Evolutionary conservation across 768 basidiomycete genomes (phyloP).

Genomic region (Mycena kentingensis): DNA sequence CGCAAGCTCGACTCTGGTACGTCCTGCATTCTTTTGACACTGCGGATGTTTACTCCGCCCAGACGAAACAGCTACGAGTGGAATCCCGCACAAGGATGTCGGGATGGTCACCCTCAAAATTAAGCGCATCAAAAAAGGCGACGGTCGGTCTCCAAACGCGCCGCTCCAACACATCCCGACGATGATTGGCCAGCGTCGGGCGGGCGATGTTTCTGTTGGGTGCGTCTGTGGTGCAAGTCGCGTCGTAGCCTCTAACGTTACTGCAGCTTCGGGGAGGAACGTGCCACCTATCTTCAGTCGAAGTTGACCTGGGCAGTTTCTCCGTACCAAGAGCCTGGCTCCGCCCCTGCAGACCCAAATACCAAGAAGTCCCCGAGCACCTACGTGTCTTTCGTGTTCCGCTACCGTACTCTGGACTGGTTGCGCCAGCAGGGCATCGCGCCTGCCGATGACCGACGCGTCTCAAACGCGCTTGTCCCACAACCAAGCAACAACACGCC

Average conservation of each 20-base stretch:
- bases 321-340: conserved; percentile 55
- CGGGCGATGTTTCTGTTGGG: conserved; percentile 51
- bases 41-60: conserved; percentile 6
- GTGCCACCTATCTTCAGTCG: conserved; percentile 30
- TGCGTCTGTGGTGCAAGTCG: conserved; percentile 27
- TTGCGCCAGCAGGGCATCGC: conserved; percentile 55
- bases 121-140: conserved; percentile 33
- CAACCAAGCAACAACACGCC: conserved; percentile 18
- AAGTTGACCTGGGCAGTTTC: conserved; percentile 47
- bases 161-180: conserved; percentile 35
- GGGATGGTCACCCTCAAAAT: conserved; percentile 61
- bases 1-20: conserved; percentile 45
- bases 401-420: conserved; percentile 59
- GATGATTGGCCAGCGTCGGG: conserved; percentile 38
- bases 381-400: conserved; percentile 69
- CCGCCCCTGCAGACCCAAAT: conserved; percentile 42
- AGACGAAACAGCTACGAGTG: conserved; percentile 17
- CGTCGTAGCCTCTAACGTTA: conserved; percentile 8
- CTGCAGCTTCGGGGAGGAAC: conserved; percentile 53
- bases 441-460: conserved; percentile 36
- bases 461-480: conserved; percentile 45
- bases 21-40: conserved; percentile 12
- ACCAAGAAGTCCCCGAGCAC: conserved; percentile 40
- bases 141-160: conserved; percentile 46
- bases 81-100: conserved; percentile 39